Evolutionary conservation across 305 asterid species (phyloP).

Genomic region (Striga hermonthica): DNA sequence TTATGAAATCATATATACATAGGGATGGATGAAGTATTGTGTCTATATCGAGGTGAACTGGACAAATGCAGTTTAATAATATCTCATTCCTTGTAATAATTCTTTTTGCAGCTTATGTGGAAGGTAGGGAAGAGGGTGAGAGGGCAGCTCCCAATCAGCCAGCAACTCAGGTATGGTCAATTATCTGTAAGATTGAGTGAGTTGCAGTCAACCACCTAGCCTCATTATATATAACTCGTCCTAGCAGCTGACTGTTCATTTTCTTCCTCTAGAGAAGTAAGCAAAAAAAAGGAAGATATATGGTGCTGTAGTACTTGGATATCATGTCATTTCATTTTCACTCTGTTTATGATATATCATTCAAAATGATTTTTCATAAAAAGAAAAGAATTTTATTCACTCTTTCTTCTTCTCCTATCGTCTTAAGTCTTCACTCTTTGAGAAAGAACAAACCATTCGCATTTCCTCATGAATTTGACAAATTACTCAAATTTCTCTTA

Average conservation of each 20-base stretch:
- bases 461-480: too few relatives aligned
- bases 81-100: constrained; percentile 10
- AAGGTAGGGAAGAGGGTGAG: constrained; percentile 83
- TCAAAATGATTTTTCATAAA: too few relatives aligned
- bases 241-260: not conserved
- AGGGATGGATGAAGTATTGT: constrained; percentile 12
- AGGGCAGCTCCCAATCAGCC: constrained; percentile 69
- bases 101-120: constrained; percentile 67
- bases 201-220: too few relatives aligned
- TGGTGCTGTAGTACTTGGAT: not conserved
- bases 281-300: not conserved
- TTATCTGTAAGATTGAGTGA: too few relatives aligned
- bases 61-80: constrained; percentile 22
- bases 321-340: too few relatives aligned
- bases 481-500: too few relatives aligned
- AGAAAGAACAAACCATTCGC: too few relatives aligned
- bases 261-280: not conserved
- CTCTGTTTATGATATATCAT: too few relatives aligned
- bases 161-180: constrained; percentile 69
- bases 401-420: too few relatives aligned
- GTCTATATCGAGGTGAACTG: constrained; percentile 6
- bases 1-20: constrained; percentile 5
- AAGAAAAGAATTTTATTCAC: too few relatives aligned
- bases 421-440: too few relatives aligned
- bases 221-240: too few relatives aligned